Percentiles rank a stretch among this genome's conserved stretches.
These are phyloP conservation scores for Usnea hakonensis DNA, from an alignment of 495 filamentous ascomycete species.

Conservation along the genomic window DNA sequence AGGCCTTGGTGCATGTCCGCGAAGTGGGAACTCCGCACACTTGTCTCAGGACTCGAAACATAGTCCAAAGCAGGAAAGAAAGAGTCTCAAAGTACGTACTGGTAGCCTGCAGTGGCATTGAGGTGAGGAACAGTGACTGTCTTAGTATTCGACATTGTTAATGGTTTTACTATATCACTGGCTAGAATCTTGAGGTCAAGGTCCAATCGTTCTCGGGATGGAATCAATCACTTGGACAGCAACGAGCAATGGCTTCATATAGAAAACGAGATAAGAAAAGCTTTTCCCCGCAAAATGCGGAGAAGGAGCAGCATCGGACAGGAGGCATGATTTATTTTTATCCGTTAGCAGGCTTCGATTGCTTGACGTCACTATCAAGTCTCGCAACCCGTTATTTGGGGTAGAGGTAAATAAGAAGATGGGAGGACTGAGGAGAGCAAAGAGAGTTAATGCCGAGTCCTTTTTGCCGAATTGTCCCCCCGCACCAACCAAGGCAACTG, in stretches of 20 bases:
- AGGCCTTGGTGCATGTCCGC: constrained; percentile 30
- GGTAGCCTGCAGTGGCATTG: constrained; percentile 32
- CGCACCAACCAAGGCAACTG: too few relatives aligned
- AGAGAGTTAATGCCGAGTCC: neutral
- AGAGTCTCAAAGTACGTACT: neutral
- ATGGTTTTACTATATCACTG: neutral
- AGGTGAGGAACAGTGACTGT: constrained; percentile 33
- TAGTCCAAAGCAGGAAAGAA: neutral
- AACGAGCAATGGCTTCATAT: neutral
- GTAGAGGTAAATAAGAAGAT: too few relatives aligned
- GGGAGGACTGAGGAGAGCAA: neutral
- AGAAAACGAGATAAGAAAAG: neutral
- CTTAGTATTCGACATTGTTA: constrained; percentile 21
- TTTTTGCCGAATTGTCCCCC: neutral
- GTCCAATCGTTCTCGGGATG: neutral
- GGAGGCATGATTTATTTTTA: too few relatives aligned
- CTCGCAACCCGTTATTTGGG: too few relatives aligned
- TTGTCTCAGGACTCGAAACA: constrained; percentile 4
- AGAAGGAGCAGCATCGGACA: constrained; percentile 4
- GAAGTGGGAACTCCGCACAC: constrained; percentile 22
- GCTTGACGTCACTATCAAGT: neutral
- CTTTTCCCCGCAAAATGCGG: constrained; percentile 6
- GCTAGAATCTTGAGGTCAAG: neutral
- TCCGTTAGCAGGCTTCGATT: neutral
- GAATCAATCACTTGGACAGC: neutral